Evolutionary conservation across 768 basidiomycete species (phyloP), one percentile per base, ranked within the genome.

Genomic region (Mycena maculata): DNA sequence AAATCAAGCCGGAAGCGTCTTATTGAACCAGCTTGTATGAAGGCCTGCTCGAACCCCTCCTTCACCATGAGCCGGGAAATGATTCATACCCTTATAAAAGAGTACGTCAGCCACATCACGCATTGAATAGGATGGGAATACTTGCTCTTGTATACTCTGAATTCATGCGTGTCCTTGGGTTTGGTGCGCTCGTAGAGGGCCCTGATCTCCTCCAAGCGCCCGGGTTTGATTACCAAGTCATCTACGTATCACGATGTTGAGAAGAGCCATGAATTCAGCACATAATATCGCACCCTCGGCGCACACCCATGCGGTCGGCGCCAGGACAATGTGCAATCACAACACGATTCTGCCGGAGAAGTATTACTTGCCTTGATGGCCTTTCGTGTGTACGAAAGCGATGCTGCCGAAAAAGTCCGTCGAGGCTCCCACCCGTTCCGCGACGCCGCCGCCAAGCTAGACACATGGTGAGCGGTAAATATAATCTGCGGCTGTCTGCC

Each of bases 11-110:
- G 76, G 69, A 31, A 82, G 54, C 7, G 79, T 81, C 69, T 83
- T 85, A 27, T 79, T 76, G 68, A 86, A 85, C 85, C 85, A 4
- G 78, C 79, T 61, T 85, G 81, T 31, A 81, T 75, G 10, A 84
- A 79, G 0, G 84, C 80, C 10, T 76, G 76, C 69, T 86, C 82
- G 45, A 78, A 81, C 0, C 78, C 84, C 48, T 78, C 78, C 63
- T 81, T 83, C 53, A 83, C 85, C 84, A 64, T 86, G 85, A 5
- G 79, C 65, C 67, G 30, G 1, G 10, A 45, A 18, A 31, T 10
- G 8, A 49, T 49, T 23, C 6, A 12, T 33, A n/a, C 23, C 31
- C 18, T 22, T 22, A n/a, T n/a, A n/a, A n/a, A n/a, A n/a, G n/a
- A n/a, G n/a, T n/a, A n/a, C n/a, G n/a, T n/a, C n/a, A n/a, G n/a